Conservation (phyloP, 208 protist genomes). For the Leptomonas pyrrhocoris region DNA sequence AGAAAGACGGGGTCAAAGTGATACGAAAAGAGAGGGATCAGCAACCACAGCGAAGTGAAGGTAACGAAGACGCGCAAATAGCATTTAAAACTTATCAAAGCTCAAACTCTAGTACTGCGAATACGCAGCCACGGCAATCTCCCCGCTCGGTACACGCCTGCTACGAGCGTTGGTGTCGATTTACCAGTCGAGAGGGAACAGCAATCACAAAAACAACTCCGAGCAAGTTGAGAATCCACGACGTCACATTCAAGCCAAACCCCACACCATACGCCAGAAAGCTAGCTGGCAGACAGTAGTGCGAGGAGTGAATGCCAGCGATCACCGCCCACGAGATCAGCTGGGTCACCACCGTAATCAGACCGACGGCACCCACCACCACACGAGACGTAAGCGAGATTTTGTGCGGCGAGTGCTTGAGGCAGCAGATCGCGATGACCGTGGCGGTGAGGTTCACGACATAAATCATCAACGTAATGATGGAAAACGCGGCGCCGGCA, state of each 20-base stretch:
- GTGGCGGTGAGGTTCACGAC: conserved; percentile 34
- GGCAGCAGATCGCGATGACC: conserved; percentile 38
- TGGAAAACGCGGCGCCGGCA: conserved; percentile 63
- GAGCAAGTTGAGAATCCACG: conserved; percentile 53
- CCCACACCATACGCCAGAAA: conserved; percentile 59
- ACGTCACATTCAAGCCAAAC: conserved; percentile 61
- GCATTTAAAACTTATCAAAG: too few species aligned
- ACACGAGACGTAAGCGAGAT: conserved; percentile 21
- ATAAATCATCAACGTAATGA: conserved; percentile 52
- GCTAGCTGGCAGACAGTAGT: conserved; percentile 23
- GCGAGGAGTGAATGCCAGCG: conserved; percentile 37
- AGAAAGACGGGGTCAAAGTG: neutral
- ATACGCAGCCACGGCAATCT: too few species aligned
- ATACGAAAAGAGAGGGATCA: neutral
- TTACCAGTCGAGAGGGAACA: conserved; percentile 4
- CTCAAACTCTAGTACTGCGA: too few species aligned
- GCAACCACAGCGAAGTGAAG: neutral
- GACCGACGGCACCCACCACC: conserved; percentile 39
- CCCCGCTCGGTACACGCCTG: neutral
- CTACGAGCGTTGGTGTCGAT: conserved; percentile 2
- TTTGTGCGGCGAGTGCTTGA: conserved; percentile 27
- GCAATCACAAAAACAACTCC: conserved; percentile 29
- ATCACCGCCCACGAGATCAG: conserved; percentile 61
- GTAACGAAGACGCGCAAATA: too few species aligned
- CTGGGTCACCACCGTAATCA: conserved; percentile 36